Evolutionary conservation across 2,329 filamentous ascomycete species (phyloP), one percentile per base, ranked within the genome.

Genomic region (Pestalotiopsis sp.): DNA sequence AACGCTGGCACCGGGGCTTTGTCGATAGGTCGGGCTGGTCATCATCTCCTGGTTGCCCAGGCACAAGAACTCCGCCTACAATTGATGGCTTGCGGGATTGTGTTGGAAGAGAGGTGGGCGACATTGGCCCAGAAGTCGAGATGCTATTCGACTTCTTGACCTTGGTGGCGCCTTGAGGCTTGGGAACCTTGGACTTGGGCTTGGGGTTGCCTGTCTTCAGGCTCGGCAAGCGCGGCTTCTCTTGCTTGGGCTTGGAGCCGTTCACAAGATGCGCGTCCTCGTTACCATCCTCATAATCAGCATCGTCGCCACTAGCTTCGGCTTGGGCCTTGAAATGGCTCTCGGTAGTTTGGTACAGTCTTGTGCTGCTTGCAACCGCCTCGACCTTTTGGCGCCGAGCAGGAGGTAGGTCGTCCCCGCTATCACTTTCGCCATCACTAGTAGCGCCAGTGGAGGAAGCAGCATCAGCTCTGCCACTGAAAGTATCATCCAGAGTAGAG

Each of bases 1-100:
- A 99, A 69, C 96, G 92, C 80, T 99, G 96, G 85, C 96, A 99
- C 71, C 96, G 94, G 68, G 96, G 96, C 83, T 98, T 98, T 73
- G 92, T 95, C 0, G 95, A 98, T 23, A 98, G 84, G 75, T 99
- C 95, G 3, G 95, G 96, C 63, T 97, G 85, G 68, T 98, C 95
- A 73, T 98, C 95, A 73, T 97, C 93, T 73, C 94, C 93, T 39
- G 85, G 84, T 62, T 85, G 88, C 7, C 84, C 83, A 4, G 85
- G 81, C 61, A 84, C 72, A 49, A 80, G 76, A 14, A 79, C 79
- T 14, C 80, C 81, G 14, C 93, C 94, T 12, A 90, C 87, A 68
- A 91, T 86, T 0, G 93, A 95, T 52, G 89, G 88, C 81, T 96
- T 96, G 75, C 93, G 91, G 39, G 92, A 90, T 71, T 78, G 76